phyloP scores from a whole-genome alignment of 1,139 yeast species.

The Hyphopichia khmerensis region DNA sequence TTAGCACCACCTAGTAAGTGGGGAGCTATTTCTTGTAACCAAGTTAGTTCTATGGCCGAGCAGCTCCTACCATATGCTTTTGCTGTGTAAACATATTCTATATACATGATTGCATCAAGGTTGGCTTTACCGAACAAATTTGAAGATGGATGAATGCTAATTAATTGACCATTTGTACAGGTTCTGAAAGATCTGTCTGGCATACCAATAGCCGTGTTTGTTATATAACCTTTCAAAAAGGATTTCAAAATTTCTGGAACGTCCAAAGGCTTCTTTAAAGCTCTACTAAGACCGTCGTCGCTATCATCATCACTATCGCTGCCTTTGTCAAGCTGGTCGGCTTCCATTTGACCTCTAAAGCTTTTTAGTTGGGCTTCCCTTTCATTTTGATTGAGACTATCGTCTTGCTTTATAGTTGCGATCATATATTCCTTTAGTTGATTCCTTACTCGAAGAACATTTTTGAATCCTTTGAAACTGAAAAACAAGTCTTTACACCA shows the following conservation, averaged over 20 bases:
- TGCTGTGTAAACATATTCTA: constrained; percentile 89
- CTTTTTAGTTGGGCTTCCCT: constrained; percentile 26
- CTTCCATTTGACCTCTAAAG: constrained; percentile 26
- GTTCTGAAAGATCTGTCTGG: constrained; percentile 94
- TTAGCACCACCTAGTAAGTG: constrained; percentile 53
- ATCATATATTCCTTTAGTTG: constrained; percentile 77
- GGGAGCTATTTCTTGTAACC: constrained; percentile 87
- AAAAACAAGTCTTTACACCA: constrained; percentile 86
- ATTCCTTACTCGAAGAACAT: constrained; percentile 69
- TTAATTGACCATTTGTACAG: constrained; percentile 71
- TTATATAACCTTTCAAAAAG: constrained; percentile 76
- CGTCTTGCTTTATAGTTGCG: constrained; percentile 42
- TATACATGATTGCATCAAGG: constrained; percentile 87
- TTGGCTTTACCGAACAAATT: constrained; percentile 75
- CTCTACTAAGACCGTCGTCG: constrained; percentile 9
- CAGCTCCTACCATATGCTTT: constrained; percentile 92
- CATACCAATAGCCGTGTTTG: constrained; percentile 90
- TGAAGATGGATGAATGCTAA: constrained; percentile 91
- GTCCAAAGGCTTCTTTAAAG: constrained; percentile 35
- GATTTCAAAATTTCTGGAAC: constrained; percentile 66
- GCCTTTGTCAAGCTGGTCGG: constrained; percentile 17
- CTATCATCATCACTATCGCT: constrained; percentile 23
- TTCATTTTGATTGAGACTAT: constrained; percentile 24
- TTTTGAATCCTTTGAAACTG: constrained; percentile 76
- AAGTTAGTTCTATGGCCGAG: constrained; percentile 74